A percentile compares a stretch with the other conserved stretches of the same genome.
Evolutionary conservation across 2,329 filamentous ascomycete species (phyloP).

Genomic region (Fusarium staphyleae): DNA sequence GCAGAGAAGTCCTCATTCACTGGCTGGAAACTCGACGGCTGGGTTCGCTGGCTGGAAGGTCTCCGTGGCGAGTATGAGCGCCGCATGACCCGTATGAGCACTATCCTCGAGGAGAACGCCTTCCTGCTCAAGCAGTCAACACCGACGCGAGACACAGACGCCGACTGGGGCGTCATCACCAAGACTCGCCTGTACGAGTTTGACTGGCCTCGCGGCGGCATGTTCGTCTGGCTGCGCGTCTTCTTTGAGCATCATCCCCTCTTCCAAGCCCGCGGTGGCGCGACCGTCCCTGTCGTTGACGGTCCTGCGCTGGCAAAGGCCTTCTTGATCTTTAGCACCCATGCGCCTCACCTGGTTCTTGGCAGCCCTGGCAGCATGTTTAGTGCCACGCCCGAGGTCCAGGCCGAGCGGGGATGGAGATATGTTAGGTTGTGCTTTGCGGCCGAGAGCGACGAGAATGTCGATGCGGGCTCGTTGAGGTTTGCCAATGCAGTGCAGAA

Average conservation of each 20-base stretch:
- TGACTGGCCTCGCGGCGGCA: conserved; percentile 81
- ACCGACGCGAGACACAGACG: conserved; percentile 51
- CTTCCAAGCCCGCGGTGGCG: conserved; percentile 49
- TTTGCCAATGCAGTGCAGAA: conserved; percentile 72
- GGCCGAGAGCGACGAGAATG: conserved; percentile 75
- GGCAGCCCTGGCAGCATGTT: conserved; percentile 78
- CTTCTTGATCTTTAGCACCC: conserved; percentile 75
- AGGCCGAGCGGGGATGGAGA: conserved; percentile 67
- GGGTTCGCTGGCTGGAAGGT: conserved; percentile 90
- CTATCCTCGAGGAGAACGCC: conserved; percentile 72
- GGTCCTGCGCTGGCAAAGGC: conserved; percentile 66
- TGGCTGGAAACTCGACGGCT: conserved; percentile 83
- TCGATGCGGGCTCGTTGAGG: conserved; percentile 66
- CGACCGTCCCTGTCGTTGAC: conserved; percentile 53
- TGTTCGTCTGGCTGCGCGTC: conserved; percentile 88
- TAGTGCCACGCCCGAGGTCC: conserved; percentile 68
- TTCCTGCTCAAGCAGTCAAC: conserved; percentile 70
- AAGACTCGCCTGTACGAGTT: conserved; percentile 80
- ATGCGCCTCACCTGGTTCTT: conserved; percentile 73
- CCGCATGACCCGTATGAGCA: conserved; percentile 82
- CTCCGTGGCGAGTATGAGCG: conserved; percentile 84
- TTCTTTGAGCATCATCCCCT: conserved; percentile 78
- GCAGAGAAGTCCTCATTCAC: conserved; percentile 56
- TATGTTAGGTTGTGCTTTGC: conserved; percentile 86
- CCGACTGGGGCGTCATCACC: conserved; percentile 78